Evolutionary conservation across 2,329 filamentous ascomycete genomes (phyloP), one percentile per base, ranked within the genome.

Genomic region (Byssothecium circinans): DNA sequence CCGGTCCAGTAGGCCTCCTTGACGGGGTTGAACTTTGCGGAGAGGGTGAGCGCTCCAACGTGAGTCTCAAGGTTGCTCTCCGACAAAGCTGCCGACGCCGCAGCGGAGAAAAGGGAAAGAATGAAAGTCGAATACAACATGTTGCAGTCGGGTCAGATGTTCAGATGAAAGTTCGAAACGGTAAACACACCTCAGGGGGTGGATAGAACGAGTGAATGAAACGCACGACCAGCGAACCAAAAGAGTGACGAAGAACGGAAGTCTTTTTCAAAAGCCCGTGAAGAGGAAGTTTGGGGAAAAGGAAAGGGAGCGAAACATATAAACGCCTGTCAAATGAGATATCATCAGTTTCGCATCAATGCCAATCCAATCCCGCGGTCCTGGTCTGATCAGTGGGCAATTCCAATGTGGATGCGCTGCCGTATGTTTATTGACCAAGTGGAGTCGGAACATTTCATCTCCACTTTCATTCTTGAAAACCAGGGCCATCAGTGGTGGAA

Each of bases 1-100:
- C 75, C 75, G 12, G 82, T 84, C 81, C 81, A 84, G 74, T 85
- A 85, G 8, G 81, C 76, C 15, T 75, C 74, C 63, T 81, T 80
- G 54, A 84, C 72, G 5, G 81, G 81, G 58, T 81, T 78, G 68
- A 84, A 84, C 27, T 72, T 68, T 52, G 69, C 69, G 22, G 74
- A 70, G n/a, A 84, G 73, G 23, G 74, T 69, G 41, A 82, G 61
- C 41, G 68, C 64, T 53, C 75, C 72, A 42, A 72, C 66, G 40
- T 73, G 65, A 36, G 69, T 75, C 53, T 72, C 63, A 15, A 77
- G 62, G 60, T 64, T 67, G 40, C 73, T 72, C 50, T 80, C 66
- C 19, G 68, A 64, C 37, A 73, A 71, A 23, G 64, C 65, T 25
- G 62, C 70, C 42, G 68, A 58, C 49, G 57, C 67, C 50, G 61